Percentiles rank a stretch among this genome's conserved stretches.
Conservation (phyloP, 2,329 filamentous ascomycete species). For the Incumbomyces lentus region DNA sequence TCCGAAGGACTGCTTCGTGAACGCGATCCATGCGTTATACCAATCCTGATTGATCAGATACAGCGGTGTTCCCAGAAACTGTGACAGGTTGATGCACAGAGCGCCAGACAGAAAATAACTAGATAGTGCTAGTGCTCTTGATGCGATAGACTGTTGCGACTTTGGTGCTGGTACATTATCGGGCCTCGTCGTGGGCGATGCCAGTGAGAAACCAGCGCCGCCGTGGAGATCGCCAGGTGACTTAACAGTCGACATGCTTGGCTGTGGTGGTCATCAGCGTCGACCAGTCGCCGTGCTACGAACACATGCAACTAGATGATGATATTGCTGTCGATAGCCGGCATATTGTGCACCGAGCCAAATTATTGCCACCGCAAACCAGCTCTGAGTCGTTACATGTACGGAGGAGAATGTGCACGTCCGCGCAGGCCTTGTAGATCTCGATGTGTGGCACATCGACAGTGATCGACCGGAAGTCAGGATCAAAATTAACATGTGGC, state of each 20-base stretch:
- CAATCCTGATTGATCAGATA: constrained; percentile 66
- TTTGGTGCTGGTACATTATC: constrained; percentile 17
- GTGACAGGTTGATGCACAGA: constrained; percentile 51
- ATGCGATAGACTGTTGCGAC: constrained; percentile 17
- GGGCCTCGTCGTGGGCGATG: constrained; percentile 13
- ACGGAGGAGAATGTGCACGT: too few relatives aligned
- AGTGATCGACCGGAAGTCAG: neutral
- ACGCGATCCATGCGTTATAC: constrained; percentile 77
- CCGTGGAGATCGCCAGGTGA: constrained; percentile 11
- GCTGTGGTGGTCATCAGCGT: neutral
- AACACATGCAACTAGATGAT: neutral
- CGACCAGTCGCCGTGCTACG: neutral
- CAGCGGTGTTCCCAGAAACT: constrained; percentile 64
- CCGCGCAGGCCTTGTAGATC: neutral
- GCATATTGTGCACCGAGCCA: neutral
- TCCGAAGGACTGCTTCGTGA: constrained; percentile 76
- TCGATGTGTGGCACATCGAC: constrained; percentile 1
- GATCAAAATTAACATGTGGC: neutral
- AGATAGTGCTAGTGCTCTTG: constrained; percentile 21
- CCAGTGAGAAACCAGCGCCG: constrained; percentile 18
- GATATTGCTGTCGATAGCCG: constrained; percentile 2
- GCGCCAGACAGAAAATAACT: constrained; percentile 24
- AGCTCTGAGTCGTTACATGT: neutral
- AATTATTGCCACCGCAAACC: neutral
- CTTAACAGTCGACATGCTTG: constrained; percentile 12